These are phyloP conservation scores for Fusarium newnesense DNA, from an alignment of 2,329 filamentous ascomycete species.

Conservation along the genomic window DNA sequence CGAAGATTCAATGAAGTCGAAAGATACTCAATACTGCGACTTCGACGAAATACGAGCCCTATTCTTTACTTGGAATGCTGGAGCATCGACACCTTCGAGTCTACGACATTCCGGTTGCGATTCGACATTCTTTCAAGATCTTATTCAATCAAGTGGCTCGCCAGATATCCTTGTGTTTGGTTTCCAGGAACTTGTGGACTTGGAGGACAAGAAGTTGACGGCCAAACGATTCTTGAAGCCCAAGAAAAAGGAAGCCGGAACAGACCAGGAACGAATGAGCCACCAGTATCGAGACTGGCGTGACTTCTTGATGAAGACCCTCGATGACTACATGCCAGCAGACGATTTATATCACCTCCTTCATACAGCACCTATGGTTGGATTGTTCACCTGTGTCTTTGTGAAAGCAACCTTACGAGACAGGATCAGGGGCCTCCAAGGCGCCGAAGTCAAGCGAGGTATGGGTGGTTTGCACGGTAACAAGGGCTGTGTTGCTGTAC, in stretches of 20 bases:
- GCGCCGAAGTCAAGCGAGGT: conserved; percentile 90
- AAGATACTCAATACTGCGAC: conserved; percentile 83
- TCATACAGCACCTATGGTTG: conserved; percentile 87
- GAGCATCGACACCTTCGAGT: conserved; percentile 90
- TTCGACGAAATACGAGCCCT: conserved; percentile 84
- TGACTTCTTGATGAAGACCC: conserved; percentile 82
- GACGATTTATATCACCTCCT: conserved; percentile 85
- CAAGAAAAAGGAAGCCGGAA: conserved; percentile 84
- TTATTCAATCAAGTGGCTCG: conserved; percentile 78
- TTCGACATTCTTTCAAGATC: conserved; percentile 80
- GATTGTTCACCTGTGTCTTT: conserved; percentile 95
- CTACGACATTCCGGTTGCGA: conserved; percentile 77
- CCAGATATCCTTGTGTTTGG: conserved; percentile 95
- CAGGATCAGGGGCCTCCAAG: conserved; percentile 80
- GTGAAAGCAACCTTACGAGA: conserved; percentile 82
- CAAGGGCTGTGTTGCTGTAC: conserved; percentile 91
- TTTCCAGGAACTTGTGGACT: conserved; percentile 97
- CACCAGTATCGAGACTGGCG: conserved; percentile 97
- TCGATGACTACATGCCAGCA: conserved; percentile 84
- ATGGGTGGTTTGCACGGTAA: conserved; percentile 97
- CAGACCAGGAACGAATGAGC: conserved; percentile 91
- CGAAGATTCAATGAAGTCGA: conserved; percentile 87
- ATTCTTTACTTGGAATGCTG: conserved; percentile 96
- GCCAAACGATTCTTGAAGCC: conserved; percentile 95
- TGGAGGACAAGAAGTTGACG: conserved; percentile 96